Evolutionary conservation across 495 filamentous ascomycete genomes (phyloP).

Genomic region (Penicillium salamii): DNA sequence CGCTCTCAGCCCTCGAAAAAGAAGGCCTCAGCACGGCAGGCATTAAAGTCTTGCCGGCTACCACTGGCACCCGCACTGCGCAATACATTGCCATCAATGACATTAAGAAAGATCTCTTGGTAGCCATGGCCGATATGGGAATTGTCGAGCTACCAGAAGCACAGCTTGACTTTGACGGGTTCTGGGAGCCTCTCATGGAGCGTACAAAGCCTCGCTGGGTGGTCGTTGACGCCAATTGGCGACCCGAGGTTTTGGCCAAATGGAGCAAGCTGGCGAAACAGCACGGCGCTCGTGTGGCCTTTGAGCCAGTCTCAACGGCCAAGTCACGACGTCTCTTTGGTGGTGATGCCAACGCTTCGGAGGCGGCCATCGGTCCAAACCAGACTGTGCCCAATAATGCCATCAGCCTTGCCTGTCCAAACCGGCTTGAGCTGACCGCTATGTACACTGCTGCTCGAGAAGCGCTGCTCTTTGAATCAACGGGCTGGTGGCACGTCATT

Average conservation of each 20-base stretch:
- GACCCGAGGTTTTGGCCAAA: conserved; percentile 52
- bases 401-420: conserved; percentile 75
- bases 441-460: conserved; percentile 67
- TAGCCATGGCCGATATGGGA: conserved; percentile 93
- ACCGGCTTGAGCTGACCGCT: conserved; percentile 72
- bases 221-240: conserved; percentile 83
- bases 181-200: conserved; percentile 60
- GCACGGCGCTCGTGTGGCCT: conserved; percentile 59
- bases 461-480: conserved; percentile 60
- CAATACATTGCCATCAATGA: conserved; percentile 93
- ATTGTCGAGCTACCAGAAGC: conserved; percentile 63
- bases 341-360: conserved; percentile 13
- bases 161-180: conserved; percentile 39
- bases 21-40: conserved; percentile 62
- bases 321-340: conserved; percentile 73
- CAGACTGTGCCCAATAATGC: conserved; percentile 57
- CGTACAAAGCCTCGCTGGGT: conserved; percentile 64
- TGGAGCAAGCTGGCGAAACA: conserved; percentile 60
- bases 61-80: conserved; percentile 62
- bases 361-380: conserved; percentile 26
- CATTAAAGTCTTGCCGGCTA: conserved; percentile 54
- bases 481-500: conserved; percentile 72
- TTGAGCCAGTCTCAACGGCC: conserved; percentile 84
- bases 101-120: conserved; percentile 68
- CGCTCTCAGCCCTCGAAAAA: conserved; percentile 57